Percentiles rank a stretch among this genome's conserved stretches.
Conservation (phyloP, 108 stramenopile genomes). For the Nitzschia inconspicua region DNA sequence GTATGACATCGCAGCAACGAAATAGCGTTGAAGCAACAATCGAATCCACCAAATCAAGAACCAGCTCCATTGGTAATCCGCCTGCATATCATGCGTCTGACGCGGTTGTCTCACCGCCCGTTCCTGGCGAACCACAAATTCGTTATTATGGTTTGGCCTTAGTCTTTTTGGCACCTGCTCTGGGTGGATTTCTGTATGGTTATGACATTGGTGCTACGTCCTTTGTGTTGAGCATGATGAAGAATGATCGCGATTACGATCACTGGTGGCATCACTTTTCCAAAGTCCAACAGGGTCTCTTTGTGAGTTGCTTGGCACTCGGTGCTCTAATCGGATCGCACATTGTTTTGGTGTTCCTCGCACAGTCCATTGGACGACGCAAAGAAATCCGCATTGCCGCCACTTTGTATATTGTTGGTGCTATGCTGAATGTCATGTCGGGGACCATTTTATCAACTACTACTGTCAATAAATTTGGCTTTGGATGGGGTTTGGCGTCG, state of each 20-base stretch:
- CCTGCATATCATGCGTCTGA: too few relatives aligned
- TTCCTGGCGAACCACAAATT: slow-evolving; percentile 13
- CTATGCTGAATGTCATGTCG: slow-evolving; percentile 30
- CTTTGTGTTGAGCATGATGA: slow-evolving; percentile 35
- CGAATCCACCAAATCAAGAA: too few relatives aligned
- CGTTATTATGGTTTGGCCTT: slow-evolving; percentile 27
- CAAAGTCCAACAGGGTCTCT: slow-evolving; percentile 24
- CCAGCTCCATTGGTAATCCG: too few relatives aligned
- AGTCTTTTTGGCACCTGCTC: slow-evolving; percentile 36
- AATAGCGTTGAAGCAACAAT: too few relatives aligned
- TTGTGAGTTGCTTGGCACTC: slow-evolving; percentile 21
- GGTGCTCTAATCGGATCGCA: slow-evolving; percentile 41
- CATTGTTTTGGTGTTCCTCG: slow-evolving; percentile 29
- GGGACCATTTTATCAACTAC: slow-evolving; percentile 21
- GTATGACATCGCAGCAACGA: too few relatives aligned
- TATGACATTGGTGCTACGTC: slow-evolving; percentile 39
- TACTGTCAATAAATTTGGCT: slow-evolving; percentile 2
- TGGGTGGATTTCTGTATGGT: slow-evolving; percentile 30
- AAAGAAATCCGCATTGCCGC: slow-evolving; percentile 63
- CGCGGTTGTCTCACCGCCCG: too few relatives aligned
- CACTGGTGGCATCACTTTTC: slow-evolving; percentile 34
- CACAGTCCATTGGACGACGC: slow-evolving; percentile 51
- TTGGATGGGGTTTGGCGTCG: slow-evolving; percentile 33
- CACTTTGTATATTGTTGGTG: slow-evolving; percentile 53
- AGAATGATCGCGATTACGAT: slow-evolving; percentile 19